Base-by-base conservation (phyloP, 2,329 filamentous ascomycete species). In the Pseudodiploospora longispora region DNA sequence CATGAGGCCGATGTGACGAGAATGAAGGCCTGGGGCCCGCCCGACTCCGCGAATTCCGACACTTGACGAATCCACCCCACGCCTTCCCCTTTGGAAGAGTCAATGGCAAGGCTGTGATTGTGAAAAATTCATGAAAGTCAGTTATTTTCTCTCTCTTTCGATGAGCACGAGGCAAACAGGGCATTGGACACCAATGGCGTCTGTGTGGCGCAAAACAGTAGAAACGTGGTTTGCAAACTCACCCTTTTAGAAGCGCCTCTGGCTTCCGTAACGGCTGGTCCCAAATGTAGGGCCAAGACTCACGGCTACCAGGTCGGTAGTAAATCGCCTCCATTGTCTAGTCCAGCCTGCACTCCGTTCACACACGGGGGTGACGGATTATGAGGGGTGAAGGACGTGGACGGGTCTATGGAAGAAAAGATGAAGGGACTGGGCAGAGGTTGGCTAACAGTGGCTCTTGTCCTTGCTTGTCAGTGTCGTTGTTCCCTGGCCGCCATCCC, bases 31-130 rank as follows among this genome's bases (percentile, higher is more conserved):
- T 74, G 71, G 10, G 64, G 55, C 45, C 61, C 62, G 36, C 70
- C 70, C 30, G 67, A 62, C 49, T 60, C 61, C 40, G 70, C 66
- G 49, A 70, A 55, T 4, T 55, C 53, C 30, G 68, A 64, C 33
- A 66, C 52, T 27, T 59, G 36, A 44, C 59, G 54, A 43, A 71
- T 61, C 70, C 71, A 72, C 54, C 59, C 47, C 9, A 60, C 41
- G 29, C 6, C 37, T 43, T 36, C 43, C 34, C 37, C 41, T 48
- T 38, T 36, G 27, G 41, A 54, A 43, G 10, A 5, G 2, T 40
- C 34, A 28, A 43, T 47, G 41, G 41, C 42, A 41, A 51, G 38
- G 44, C 41, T 50, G 34, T 50, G 48, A 27, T 19, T 30, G 4
- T 41, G 35, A 44, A 27, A 43, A 27, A 34, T 52, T 55, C 33